phyloP scores from a whole-genome alignment of 192 early-diverging fungal species.

The Coemansia sp. region DNA sequence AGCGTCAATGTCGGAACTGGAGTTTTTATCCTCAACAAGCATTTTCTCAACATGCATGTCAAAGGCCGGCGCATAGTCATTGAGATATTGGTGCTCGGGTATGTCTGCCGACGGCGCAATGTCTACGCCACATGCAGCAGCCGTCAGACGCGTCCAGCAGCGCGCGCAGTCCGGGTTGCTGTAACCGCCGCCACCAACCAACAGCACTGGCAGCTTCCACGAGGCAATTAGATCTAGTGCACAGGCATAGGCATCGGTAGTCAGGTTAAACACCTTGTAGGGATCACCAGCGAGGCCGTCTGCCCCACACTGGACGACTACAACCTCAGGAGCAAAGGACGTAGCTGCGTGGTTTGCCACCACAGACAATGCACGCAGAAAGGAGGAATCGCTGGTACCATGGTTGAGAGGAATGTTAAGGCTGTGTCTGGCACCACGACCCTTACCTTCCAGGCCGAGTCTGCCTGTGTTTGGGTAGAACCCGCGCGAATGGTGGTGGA shows the following conservation, averaged over 20 bases:
- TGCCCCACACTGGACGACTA: slow-evolving; percentile 91
- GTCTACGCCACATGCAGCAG: slow-evolving; percentile 56
- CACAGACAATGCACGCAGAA: slow-evolving; percentile 73
- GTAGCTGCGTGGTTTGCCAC: slow-evolving; percentile 72
- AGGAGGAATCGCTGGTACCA: slow-evolving; percentile 84
- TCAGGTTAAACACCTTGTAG: slow-evolving; percentile 45
- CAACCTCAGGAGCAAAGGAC: slow-evolving; percentile 74
- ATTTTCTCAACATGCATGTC: slow-evolving; percentile 32
- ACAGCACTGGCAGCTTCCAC: slow-evolving; percentile 25
- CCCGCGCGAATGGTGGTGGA: slow-evolving; percentile 92
- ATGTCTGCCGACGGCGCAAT: slow-evolving; percentile 46
- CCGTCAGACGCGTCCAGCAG: slow-evolving; percentile 95
- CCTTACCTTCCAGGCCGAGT: slow-evolving; percentile 74
- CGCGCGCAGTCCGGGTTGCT: slow-evolving; percentile 86
- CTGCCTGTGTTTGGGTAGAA: slow-evolving; percentile 93
- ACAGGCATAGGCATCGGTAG: slow-evolving; percentile 23
- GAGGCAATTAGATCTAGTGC: slow-evolving; percentile 21
- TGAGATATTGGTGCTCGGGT: slow-evolving; percentile 67
- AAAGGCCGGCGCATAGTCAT: slow-evolving; percentile 58
- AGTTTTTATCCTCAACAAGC: slow-evolving; percentile 31
- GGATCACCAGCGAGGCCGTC: slow-evolving; percentile 56
- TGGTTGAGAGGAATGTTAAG: slow-evolving; percentile 90
- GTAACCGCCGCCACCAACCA: slow-evolving; percentile 78
- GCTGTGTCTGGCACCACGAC: slow-evolving; percentile 77
- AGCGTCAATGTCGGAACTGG: slow-evolving; percentile 6